Percentiles rank a stretch among this genome's conserved stretches.
Conservation (phyloP, 495 filamentous ascomycete genomes). For the Podospora sp. region DNA sequence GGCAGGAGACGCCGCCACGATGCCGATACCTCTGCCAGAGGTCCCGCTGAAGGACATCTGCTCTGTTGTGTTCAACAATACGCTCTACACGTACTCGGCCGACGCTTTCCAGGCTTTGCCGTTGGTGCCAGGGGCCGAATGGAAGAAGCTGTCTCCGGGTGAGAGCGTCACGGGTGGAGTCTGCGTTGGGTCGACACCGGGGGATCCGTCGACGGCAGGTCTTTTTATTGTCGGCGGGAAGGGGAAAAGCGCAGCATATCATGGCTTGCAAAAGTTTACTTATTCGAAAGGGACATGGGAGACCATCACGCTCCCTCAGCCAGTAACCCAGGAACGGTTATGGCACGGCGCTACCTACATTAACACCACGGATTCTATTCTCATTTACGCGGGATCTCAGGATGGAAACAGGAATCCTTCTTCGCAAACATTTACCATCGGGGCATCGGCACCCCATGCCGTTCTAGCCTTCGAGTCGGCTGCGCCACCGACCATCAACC, state of each 20-base stretch:
- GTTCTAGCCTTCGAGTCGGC: constrained; percentile 56
- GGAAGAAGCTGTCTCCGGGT: constrained; percentile 65
- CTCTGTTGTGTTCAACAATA: constrained; percentile 79
- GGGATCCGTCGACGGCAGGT: constrained; percentile 54
- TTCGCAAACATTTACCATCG: constrained; percentile 75
- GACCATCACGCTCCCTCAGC: constrained; percentile 54
- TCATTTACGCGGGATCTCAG: constrained; percentile 79
- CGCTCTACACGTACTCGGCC: constrained; percentile 80
- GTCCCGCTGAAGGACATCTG: constrained; percentile 73
- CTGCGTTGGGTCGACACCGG: constrained; percentile 71
- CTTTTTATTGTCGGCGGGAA: constrained; percentile 87
- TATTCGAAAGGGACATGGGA: constrained; percentile 80
- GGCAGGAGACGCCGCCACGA: constrained; percentile 37
- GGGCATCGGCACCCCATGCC: constrained; percentile 59
- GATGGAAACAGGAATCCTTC: constrained; percentile 57
- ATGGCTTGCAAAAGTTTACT: constrained; percentile 81
- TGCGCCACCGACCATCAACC: constrained; percentile 65
- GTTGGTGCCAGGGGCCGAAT: constrained; percentile 68
- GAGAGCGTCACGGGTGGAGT: constrained; percentile 70
- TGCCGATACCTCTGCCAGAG: constrained; percentile 68
- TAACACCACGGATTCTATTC: constrained; percentile 66
- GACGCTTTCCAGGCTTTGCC: constrained; percentile 74
- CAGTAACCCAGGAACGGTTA: constrained; percentile 67
- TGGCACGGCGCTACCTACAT: constrained; percentile 79
- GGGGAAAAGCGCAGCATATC: constrained; percentile 56